A percentile compares a stretch with the other conserved stretches of the same genome.
Conservation (phyloP, 306 rosid species). For the Trifolium pratense region DNA sequence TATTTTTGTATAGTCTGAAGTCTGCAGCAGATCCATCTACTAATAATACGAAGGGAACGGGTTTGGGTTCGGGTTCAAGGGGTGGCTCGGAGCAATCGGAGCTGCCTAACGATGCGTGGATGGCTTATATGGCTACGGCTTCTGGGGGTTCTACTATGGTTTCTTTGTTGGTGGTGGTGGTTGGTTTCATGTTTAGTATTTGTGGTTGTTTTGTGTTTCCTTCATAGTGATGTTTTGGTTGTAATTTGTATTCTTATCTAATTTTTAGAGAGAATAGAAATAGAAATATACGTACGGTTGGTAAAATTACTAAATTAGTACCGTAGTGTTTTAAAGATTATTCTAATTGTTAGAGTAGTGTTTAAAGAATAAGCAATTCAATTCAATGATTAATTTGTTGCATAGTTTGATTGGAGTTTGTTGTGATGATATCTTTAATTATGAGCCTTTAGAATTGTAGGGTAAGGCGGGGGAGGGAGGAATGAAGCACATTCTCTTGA, state of each 20-base stretch:
- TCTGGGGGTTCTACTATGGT: constrained; percentile 46
- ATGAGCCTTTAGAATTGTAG: constrained; percentile 30
- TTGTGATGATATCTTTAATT: constrained; percentile 25
- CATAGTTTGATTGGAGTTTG: constrained; percentile 14
- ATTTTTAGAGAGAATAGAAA: constrained; percentile 15
- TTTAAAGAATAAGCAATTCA: constrained; percentile 29
- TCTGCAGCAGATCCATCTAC: constrained; percentile 54
- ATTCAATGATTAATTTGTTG: constrained; percentile 42
- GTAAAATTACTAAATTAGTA: neutral
- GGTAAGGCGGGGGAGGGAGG: constrained; percentile 18
- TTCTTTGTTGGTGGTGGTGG: constrained; percentile 44
- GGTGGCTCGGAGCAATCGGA: constrained; percentile 47
- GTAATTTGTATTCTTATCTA: constrained; percentile 33
- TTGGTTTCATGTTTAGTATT: constrained; percentile 42
- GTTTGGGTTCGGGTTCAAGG: constrained; percentile 34
- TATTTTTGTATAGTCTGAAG: constrained; percentile 50
- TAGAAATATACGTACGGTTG: neutral
- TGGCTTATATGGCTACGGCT: constrained; percentile 79
- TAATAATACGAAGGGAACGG: constrained; percentile 33
- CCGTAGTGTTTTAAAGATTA: neutral
- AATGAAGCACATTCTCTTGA: constrained; percentile 6
- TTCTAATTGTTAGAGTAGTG: neutral
- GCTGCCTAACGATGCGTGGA: constrained; percentile 56
- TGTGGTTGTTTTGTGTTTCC: constrained; percentile 22
- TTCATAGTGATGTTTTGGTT: constrained; percentile 3